These are phyloP conservation scores for Cyclocybe aegerita DNA, from an alignment of 768 basidiomycete genomes.

Conservation along the genomic window DNA sequence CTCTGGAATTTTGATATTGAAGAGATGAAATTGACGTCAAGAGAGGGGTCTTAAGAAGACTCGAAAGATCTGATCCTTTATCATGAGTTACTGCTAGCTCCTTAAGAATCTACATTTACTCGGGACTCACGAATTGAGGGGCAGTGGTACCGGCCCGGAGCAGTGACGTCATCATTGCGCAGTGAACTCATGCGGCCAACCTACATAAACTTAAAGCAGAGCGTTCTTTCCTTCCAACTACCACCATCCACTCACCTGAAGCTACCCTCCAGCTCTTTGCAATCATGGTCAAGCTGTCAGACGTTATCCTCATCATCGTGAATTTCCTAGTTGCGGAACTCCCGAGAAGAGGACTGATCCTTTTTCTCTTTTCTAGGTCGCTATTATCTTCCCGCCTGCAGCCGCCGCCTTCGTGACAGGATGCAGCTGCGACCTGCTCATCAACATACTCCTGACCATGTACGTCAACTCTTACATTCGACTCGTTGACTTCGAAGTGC, in stretches of 20 bases:
- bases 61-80: too few relatives aligned
- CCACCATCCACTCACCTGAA: conserved; percentile 2
- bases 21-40: too few relatives aligned
- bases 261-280: background rate
- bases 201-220: too few relatives aligned
- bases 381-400: conserved; percentile 81
- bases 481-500: background rate
- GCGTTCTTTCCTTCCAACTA: conserved; percentile 5
- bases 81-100: too few relatives aligned
- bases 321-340: conserved; percentile 19
- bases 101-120: too few relatives aligned
- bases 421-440: conserved; percentile 84
- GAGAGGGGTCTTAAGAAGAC: too few relatives aligned
- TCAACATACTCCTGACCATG: conserved; percentile 81
- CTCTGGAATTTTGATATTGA: too few relatives aligned
- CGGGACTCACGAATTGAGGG: too few relatives aligned
- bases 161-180: too few relatives aligned
- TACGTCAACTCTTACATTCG: conserved; percentile 29
- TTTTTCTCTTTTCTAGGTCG: conserved; percentile 46
- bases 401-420: conserved; percentile 77
- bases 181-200: too few relatives aligned
- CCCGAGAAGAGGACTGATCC: too few relatives aligned
- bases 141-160: too few relatives aligned
- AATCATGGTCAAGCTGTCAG: conserved; percentile 63
- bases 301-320: conserved; percentile 79